Percentiles rank a stretch among this genome's conserved stretches.
phyloP scores from a whole-genome alignment of 2,329 filamentous ascomycete species.

The Emericellopsis atlantica region DNA sequence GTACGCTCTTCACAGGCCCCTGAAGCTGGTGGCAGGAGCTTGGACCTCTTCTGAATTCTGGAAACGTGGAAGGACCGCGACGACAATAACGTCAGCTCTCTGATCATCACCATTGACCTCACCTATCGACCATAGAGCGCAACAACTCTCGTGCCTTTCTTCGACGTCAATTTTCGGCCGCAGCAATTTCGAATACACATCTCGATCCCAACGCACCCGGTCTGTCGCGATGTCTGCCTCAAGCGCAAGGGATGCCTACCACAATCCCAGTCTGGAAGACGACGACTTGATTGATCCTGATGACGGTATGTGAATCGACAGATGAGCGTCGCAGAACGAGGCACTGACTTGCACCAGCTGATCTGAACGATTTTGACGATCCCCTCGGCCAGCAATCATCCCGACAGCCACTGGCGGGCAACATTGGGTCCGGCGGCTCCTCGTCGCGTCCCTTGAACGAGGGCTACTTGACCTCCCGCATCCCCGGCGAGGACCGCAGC shows the following conservation, averaged over 20 bases:
- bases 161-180: background rate
- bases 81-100: background rate
- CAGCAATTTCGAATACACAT: background rate
- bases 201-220: conserved; percentile 1
- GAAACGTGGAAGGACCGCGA: conserved; percentile 2
- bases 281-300: conserved; percentile 70
- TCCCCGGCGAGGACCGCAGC: conserved; percentile 84
- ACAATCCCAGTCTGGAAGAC: conserved; percentile 47
- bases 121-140: background rate
- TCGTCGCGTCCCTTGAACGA: conserved; percentile 49
- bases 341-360: conserved; percentile 38
- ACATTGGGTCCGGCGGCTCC: conserved; percentile 53
- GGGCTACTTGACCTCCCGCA: conserved; percentile 75
- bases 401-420: conserved; percentile 70
- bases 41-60: conserved; percentile 1
- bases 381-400: conserved; percentile 58
- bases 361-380: conserved; percentile 88
- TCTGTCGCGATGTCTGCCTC: conserved; percentile 29
- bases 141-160: background rate
- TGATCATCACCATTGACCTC: background rate
- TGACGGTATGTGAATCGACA: conserved; percentile 44
- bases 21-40: background rate
- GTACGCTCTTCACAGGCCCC: background rate
- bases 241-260: conserved; percentile 41
- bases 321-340: background rate